These are phyloP conservation scores for Lactarius sanguifluus DNA, from an alignment of 768 basidiomycete species.

Conservation along the genomic window DNA sequence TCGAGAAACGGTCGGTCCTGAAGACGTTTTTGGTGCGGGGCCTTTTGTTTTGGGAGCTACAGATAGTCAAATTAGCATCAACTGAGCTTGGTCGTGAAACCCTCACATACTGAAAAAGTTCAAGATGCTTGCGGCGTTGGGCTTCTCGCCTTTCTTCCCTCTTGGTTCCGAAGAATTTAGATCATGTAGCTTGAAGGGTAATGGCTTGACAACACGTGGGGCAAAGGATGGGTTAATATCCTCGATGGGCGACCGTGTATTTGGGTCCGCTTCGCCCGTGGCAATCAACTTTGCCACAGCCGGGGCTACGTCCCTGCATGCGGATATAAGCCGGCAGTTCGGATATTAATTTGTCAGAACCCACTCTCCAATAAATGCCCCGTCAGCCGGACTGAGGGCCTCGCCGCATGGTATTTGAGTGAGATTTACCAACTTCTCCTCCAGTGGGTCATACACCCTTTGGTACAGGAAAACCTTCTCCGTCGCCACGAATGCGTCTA, in stretches of 20 bases:
- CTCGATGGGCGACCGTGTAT: slow-evolving; percentile 62
- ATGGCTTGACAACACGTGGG: slow-evolving; percentile 52
- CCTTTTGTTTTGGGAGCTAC: slow-evolving; percentile 21
- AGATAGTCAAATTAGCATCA: slow-evolving; percentile 5
- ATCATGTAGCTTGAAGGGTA: slow-evolving; percentile 33
- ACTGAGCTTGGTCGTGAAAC: slow-evolving; percentile 3
- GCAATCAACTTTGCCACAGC: slow-evolving; percentile 66
- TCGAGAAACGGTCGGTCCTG: slow-evolving; percentile 21
- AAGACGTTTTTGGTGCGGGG: slow-evolving; percentile 17
- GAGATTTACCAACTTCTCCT: slow-evolving; percentile 67
- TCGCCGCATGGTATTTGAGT: slow-evolving; percentile 54
- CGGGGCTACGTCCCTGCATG: slow-evolving; percentile 59
- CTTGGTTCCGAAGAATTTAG: slow-evolving; percentile 22
- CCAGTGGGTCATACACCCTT: slow-evolving; percentile 79
- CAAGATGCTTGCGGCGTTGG: slow-evolving; percentile 45
- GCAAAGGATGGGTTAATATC: slow-evolving; percentile 74
- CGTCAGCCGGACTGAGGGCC: slow-evolving; percentile 56
- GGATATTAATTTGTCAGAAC: slow-evolving; percentile 29
- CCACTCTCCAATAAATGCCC: slow-evolving; percentile 73
- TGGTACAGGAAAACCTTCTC: slow-evolving; percentile 94
- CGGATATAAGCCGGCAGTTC: slow-evolving; percentile 20
- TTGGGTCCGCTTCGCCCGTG: slow-evolving; percentile 67
- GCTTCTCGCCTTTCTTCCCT: slow-evolving; percentile 38
- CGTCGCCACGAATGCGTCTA: slow-evolving; percentile 71
- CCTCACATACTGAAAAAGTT: slow-evolving; percentile 61